Base-by-base conservation (phyloP, 257 asterid genomes). In the Haberlea rhodopensis region DNA sequence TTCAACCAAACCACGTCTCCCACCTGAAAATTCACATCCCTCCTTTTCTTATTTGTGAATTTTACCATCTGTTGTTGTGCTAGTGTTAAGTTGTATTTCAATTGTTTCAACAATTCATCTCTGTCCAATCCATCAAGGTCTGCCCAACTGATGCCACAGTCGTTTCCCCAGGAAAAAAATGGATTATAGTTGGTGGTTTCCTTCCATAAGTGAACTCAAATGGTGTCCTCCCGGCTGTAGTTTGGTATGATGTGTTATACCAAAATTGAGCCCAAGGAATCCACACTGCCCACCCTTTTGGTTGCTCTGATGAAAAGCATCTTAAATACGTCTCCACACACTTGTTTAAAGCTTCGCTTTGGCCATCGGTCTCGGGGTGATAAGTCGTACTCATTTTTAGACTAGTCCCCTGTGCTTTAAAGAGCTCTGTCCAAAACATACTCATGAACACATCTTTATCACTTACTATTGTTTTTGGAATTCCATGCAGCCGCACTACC, bases 371-470 rank as follows among this genome's bases (percentile, higher is more conserved):
- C 16, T 65, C 53, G 4, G 32, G 54, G 18, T 37, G 56, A 13
- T 62, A 37, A 0, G 55, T 3, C 0, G 54, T 48, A 1, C 23
- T 48, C 3, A 3, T 11, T 2, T 48, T 16, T 8, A 48, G 21
- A 2, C 6, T 48, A 48, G 23, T 48, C 0, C 21, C 7, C 4
- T 48, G 54, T 5, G n/a, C 1, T 6, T 6, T 6, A 48, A 48
- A 48, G 0, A 48, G 1, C 19, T 48, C 54, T 11, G 6, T 2
- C 23, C 20, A 48, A 16, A 48, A 48, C 2, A 5, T 8, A n/a
- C 60, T 28, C 18, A 32, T 49, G 24, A 65, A 65, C 9, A 65
- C 19, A n/a, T n/a, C n/a, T n/a, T n/a, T n/a, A n/a, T n/a, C n/a
- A n/a, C n/a, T 10, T 1, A 26, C 5, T 64, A 0, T 18, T 3